Evolutionary conservation across 1,284 basidiomycete species (phyloP), one percentile per base, ranked within the genome.

Genomic region (Moesziomyces sp.): DNA sequence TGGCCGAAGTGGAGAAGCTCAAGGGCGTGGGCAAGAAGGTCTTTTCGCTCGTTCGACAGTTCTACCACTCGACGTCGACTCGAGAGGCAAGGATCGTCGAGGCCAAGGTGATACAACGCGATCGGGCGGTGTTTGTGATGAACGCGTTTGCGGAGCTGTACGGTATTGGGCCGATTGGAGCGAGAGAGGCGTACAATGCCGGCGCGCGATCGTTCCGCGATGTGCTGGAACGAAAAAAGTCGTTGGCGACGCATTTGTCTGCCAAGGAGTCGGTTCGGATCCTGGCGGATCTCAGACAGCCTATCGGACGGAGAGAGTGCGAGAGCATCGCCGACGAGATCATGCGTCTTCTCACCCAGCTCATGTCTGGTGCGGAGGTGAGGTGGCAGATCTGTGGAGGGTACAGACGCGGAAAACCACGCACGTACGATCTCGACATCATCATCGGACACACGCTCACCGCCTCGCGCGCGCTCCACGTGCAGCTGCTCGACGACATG

Each of bases 1-100:
- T 67, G 3, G 47, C 51, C 10, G 49, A 71, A 28, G 69, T 77
- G n/a, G 61, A 58, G 21, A 60, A 64, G 40, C 48, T 83, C 23
- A 79, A 79, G 43, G 82, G 82, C 1, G 70, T 83, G 3, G 82
- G 82, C 0, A 57, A 58, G 35, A 83, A 83, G 54, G 77, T 82
- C 26, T 68, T 58, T 18, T 50, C 33, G 1, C 47, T 78, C 7
- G 68, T 83, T 28, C 45, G 52, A 19, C 82, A 83, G 58, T 82
- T 68, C 30, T 82, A 69, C 47, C 18, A 52, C 23, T 13, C 38
- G n/a, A n/a, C n/a, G 6, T 13, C 38, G 14, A 19, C 19, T 21
- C 14, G 35, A 16, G 44, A 53, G 14, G 74, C 68, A 5, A 33
- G 51, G 11, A 79, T 83, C 8, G 63, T 76, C 9, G 82, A 83